Base-by-base conservation (phyloP, 768 basidiomycete genomes). In the Russula abietina region DNA sequence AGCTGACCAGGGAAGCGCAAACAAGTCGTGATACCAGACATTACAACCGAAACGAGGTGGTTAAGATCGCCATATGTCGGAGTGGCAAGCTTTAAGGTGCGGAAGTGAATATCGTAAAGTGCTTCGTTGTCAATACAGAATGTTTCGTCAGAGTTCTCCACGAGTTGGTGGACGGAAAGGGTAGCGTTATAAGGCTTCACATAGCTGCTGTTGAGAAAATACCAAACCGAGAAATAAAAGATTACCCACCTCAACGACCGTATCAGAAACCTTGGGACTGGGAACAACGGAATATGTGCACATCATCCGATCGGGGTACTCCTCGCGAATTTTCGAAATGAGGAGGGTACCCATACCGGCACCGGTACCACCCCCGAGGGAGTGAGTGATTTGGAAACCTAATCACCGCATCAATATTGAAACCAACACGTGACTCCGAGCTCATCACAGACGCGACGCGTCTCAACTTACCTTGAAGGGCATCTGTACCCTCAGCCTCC, bases 91-190 rank as follows among this genome's bases (percentile, higher is more conserved):
- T 99, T 98, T 73, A 99, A 83, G 33, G 97, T 98, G 73, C 93
- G 85, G 86, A 97, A 94, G 78, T 95, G 98, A 72, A 99, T 99
- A 73, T 98, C 97, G 78, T 98, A 97, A 60, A 99, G 87, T 32
- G 96, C 97, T 76, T 98, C 96, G 75, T 98, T 98, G 75, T 98
- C 96, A 74, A 99, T 98, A 77, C 96, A 98, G 91, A 98, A 98
- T 19, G 97, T 98, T 79, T 97, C 94, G 72, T 98, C 96, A 39
- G 96, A 98, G 83, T 98, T 98, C 78, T 98, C 97, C 57, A 98
- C 97, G 48, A 98, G 86, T 78, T 98, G 97, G 75, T 98, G 96
- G 12, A 98, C 93, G 57, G 93, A 97, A 57, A 98, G 89, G 4
- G 94, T 97, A 38, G 96, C 97, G 75, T 98, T 98, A 84, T 98